Percentiles rank a stretch among this genome's conserved stretches.
Evolutionary conservation across 305 asterid species (phyloP).

Genomic region (Solanum hybrid): DNA sequence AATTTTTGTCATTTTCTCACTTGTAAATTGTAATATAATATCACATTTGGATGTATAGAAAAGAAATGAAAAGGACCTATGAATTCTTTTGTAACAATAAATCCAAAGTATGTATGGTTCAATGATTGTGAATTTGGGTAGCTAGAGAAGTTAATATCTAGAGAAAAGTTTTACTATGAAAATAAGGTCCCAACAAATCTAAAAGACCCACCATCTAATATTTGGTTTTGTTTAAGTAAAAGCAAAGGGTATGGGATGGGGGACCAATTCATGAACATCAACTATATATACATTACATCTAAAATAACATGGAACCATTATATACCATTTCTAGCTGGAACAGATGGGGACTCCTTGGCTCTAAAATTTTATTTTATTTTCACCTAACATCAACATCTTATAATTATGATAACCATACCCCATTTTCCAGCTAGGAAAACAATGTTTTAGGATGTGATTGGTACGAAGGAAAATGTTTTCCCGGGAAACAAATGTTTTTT

Average conservation of each 20-base stretch:
- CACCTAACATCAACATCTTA: not conserved
- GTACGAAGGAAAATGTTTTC: not conserved
- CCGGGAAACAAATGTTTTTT: not conserved
- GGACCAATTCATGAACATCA: not conserved
- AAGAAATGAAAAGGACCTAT: not conserved
- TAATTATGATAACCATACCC: not conserved
- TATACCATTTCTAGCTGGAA: slow-evolving; percentile 1
- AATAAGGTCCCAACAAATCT: slow-evolving; percentile 7
- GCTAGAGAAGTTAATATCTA: not conserved
- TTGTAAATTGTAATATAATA: not conserved
- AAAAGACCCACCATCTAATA: slow-evolving; percentile 4
- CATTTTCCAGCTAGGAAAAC: not conserved
- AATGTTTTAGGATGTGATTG: not conserved
- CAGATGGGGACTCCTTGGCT: slow-evolving; percentile 5
- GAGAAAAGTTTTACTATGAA: not conserved
- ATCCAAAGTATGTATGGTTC: not conserved
- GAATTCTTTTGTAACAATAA: not conserved
- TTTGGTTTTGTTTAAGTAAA: not conserved
- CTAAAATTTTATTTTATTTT: not conserved
- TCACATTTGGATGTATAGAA: not conserved
- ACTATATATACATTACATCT: not conserved
- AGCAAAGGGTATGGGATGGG: slow-evolving; percentile 3
- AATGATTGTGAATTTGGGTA: not conserved
- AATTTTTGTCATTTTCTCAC: not conserved
- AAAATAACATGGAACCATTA: not conserved